A percentile compares a stretch with the other conserved stretches of the same genome.
These are phyloP conservation scores for Prunus padus DNA, from an alignment of 306 rosid species.

Conservation along the genomic window DNA sequence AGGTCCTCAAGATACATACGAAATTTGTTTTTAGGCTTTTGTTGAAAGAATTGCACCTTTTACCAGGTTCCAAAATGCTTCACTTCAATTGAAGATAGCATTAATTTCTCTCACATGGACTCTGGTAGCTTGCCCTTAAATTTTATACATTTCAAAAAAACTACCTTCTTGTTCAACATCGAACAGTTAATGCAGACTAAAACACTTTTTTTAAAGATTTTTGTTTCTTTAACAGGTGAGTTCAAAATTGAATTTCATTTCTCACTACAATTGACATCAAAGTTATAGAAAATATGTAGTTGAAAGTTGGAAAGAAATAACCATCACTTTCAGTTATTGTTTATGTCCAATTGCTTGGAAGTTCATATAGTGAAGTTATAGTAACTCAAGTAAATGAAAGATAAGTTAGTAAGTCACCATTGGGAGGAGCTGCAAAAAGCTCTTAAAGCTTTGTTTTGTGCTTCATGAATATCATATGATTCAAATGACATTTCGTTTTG, in stretches of 20 bases:
- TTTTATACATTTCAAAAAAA: not conserved
- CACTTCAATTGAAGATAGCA: not conserved
- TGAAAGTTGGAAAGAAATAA: no score
- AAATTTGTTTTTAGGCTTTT: not conserved
- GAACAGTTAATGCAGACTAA: not conserved
- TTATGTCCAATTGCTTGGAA: no score
- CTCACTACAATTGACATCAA: no score
- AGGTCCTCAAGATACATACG: constrained; percentile 10
- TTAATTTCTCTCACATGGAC: not conserved
- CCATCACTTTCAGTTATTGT: no score
- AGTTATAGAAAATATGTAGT: no score
- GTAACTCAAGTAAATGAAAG: not conserved
- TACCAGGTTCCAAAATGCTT: not conserved
- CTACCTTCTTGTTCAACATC: not conserved
- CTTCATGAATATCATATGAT: not conserved
- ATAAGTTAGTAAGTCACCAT: not conserved
- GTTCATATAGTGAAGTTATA: no score
- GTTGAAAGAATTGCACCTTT: not conserved
- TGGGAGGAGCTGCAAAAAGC: not conserved
- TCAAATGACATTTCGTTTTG: constrained; percentile 8
- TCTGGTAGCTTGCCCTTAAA: not conserved
- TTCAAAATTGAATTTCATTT: no score
- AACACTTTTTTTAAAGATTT: not conserved
- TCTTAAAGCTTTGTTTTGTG: not conserved
- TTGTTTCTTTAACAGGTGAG: no score